Evolutionary conservation across 2,329 filamentous ascomycete genomes (phyloP).

Genomic region (Aspergillus sp.): DNA sequence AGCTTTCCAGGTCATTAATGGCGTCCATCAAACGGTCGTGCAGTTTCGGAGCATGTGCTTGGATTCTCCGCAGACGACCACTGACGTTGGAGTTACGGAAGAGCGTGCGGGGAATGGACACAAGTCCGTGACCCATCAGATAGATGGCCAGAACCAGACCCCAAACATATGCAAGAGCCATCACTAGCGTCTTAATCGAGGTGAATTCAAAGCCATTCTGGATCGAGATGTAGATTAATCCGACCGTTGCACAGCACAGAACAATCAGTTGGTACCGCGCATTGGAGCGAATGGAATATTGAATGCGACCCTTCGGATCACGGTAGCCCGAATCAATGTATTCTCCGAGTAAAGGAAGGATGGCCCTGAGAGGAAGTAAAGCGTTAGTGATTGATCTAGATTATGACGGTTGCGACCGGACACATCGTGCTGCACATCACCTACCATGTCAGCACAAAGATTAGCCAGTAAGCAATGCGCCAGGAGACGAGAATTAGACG

Average conservation of each 20-base stretch:
- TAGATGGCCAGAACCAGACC: constrained; percentile 90
- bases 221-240: constrained; percentile 79
- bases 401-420: not conserved
- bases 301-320: constrained; percentile 74
- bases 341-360: constrained; percentile 89
- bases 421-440: constrained; percentile 23
- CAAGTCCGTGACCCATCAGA: constrained; percentile 94
- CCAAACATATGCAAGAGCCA: constrained; percentile 95
- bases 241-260: constrained; percentile 68
- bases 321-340: constrained; percentile 94
- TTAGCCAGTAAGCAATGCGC: constrained; percentile 97
- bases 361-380: constrained; percentile 61
- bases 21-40: constrained; percentile 89
- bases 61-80: constrained; percentile 71
- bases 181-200: constrained; percentile 79
- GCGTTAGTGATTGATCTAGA: constrained; percentile 8
- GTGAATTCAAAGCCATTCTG: constrained; percentile 71
- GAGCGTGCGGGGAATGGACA: constrained; percentile 81
- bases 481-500: constrained; percentile 80
- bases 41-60: constrained; percentile 74
- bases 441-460: constrained; percentile 90
- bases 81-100: constrained; percentile 78
- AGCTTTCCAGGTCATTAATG: constrained; percentile 72
- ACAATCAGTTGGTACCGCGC: constrained; percentile 84
- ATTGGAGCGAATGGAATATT: constrained; percentile 85